These are phyloP conservation scores for Infundibulicybe gibba DNA, from an alignment of 768 basidiomycete species.

Conservation along the genomic window DNA sequence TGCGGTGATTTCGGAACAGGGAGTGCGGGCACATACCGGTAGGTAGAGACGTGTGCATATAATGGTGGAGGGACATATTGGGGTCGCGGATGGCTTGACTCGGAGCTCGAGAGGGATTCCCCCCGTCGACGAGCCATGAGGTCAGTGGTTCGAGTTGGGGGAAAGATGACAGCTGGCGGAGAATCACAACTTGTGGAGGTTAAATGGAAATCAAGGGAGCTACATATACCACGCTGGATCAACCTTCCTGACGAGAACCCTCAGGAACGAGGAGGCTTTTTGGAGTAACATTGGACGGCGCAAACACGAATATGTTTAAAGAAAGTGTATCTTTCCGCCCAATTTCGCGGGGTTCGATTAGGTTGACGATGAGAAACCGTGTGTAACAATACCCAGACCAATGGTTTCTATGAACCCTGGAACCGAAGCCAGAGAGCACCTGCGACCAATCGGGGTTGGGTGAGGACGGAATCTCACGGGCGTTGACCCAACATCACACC, in stretches of 20 bases:
- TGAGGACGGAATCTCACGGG: too few relatives aligned
- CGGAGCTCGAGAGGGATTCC: slow-evolving; percentile 19
- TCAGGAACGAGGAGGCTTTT: slow-evolving; percentile 12
- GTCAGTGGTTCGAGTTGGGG: slow-evolving; percentile 2
- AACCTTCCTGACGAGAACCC: slow-evolving; percentile 10
- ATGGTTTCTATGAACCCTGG: too few relatives aligned
- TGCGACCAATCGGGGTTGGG: too few relatives aligned
- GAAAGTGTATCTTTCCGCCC: too few relatives aligned
- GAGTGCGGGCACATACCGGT: slow-evolving; percentile 33
- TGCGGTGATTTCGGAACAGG: background rate
- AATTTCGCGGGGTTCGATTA: too few relatives aligned
- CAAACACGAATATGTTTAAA: too few relatives aligned
- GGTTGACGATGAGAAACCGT: too few relatives aligned
- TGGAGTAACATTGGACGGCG: slow-evolving; percentile 1
- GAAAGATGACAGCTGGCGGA: background rate
- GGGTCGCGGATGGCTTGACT: slow-evolving; percentile 21
- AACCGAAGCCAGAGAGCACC: too few relatives aligned
- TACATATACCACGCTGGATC: slow-evolving; percentile 6
- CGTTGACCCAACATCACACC: too few relatives aligned
- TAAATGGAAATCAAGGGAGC: slow-evolving; percentile 3
- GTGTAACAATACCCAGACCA: too few relatives aligned
- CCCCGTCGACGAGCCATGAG: slow-evolving; percentile 24
- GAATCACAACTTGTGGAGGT: background rate
- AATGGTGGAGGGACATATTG: slow-evolving; percentile 29
- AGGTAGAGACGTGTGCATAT: slow-evolving; percentile 45